Conservation (phyloP, 495 filamentous ascomycete genomes). For the Geopyxis carbonaria region DNA sequence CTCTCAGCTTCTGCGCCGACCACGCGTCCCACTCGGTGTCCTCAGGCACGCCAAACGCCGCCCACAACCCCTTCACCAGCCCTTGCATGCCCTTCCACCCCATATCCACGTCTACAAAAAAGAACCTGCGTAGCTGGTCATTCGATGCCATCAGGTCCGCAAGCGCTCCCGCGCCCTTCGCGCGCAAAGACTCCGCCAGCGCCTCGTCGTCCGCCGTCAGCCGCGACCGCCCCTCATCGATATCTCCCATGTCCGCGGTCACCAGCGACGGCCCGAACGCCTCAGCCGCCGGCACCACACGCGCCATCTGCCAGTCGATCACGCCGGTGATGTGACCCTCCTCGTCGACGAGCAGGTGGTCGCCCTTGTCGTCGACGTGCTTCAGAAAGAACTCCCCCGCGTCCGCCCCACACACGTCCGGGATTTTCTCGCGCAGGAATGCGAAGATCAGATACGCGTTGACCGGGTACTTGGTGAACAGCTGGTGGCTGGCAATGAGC, state of each 20-base stretch:
- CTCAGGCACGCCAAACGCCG: background rate
- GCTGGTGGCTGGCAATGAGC: too few species aligned
- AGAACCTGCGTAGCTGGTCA: background rate
- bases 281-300: conserved; percentile 4
- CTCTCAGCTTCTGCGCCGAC: too few species aligned
- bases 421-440: too few species aligned
- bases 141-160: background rate
- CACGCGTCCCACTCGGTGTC: too few species aligned
- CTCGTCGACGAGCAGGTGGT: conserved; percentile 32
- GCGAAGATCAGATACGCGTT: too few species aligned
- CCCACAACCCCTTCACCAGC: background rate
- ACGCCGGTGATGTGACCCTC: conserved; percentile 32
- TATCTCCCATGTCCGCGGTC: conserved; percentile 24
- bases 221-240: conserved; percentile 14
- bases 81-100: background rate
- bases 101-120: background rate
- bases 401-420: too few species aligned
- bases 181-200: background rate
- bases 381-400: conserved; percentile 31
- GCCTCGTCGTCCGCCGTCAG: background rate
- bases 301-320: conserved; percentile 33
- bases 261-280: conserved; percentile 23
- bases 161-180: background rate
- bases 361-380: conserved; percentile 32
- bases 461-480: too few species aligned